Base-by-base conservation (phyloP, 1,139 yeast genomes). In the Hanseniaspora uvarum region DNA sequence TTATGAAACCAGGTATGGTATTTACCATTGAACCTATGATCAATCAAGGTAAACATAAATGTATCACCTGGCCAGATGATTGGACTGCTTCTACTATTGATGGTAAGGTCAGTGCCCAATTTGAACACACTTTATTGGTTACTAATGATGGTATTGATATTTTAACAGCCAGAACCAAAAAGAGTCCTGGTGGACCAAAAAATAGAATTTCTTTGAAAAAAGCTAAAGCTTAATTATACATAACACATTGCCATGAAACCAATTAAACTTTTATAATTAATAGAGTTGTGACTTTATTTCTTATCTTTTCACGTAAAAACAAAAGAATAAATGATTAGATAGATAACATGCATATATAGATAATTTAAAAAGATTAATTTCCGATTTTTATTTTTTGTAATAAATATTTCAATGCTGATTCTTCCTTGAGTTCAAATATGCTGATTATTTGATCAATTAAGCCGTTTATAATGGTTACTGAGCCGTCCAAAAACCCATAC, bases 21-120 rank as follows among this genome's bases (percentile, higher is more conserved):
- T 94, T 94, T 72, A 94, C 99, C 21, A 88, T 94, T 57, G 99
- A 94, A 70, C 99, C 99, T 46, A 94, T 94, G 99, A 78, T 94
- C 62, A 85, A 87, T 65, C 73, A 83, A 59, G 98, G 98, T n/a
- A 72, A 83, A 0, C 83, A 79, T 71, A 79, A 79, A 63, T 98
- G 89, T 68, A 70, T 77, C 56, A 74, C 81, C 53, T 94, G 99
- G 99, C 98, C 98, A 1, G 99, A 94, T 68, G 86, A 86, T 69
- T 94, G 99, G 99, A 94, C 99, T 12, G 79, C 95, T 1, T 78
- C 80, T 26, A 92, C 97, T 19, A 80, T 79, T 55, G 97, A 92
- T 65, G 97, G 97, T 54, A 79, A 80, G 65, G 72, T 77, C 57
- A 82, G 92, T 60, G 98, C 99, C 1, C 99, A 94, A 69, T 94